These are phyloP conservation scores for Nannizziopsis arthrosporioides DNA, from an alignment of 2,329 filamentous ascomycete genomes.

Conservation along the genomic window DNA sequence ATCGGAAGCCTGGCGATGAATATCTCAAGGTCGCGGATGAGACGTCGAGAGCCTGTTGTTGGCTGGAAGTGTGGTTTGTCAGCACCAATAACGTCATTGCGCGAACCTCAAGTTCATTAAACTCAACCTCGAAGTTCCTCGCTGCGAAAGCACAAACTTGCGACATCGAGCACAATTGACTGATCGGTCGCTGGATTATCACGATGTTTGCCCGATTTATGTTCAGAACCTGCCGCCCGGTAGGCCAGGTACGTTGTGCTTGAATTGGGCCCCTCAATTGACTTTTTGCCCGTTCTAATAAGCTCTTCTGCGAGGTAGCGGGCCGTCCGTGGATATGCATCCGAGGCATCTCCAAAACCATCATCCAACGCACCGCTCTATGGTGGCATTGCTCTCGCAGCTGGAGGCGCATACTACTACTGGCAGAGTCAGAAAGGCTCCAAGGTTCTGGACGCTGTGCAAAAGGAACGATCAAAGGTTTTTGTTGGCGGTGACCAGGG, in stretches of 20 bases:
- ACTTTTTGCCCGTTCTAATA: background rate
- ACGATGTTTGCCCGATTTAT: conserved; percentile 58
- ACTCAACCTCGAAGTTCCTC: background rate
- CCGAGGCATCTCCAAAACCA: conserved; percentile 31
- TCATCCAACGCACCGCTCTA: conserved; percentile 50
- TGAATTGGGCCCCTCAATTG: background rate
- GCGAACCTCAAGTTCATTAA: too few species aligned
- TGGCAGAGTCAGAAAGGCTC: conserved; percentile 28
- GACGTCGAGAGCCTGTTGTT: too few species aligned
- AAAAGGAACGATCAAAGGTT: conserved; percentile 36
- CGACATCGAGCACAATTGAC: background rate
- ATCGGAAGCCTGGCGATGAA: too few species aligned
- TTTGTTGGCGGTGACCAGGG: conserved; percentile 84
- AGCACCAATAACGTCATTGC: too few species aligned
- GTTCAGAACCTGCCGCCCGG: conserved; percentile 52
- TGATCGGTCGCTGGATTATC: conserved; percentile 7
- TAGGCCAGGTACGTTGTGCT: conserved; percentile 48
- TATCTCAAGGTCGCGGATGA: too few species aligned
- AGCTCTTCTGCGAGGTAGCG: conserved; percentile 22
- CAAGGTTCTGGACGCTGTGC: conserved; percentile 20
- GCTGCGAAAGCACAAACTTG: background rate
- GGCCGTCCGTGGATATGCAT: conserved; percentile 63
- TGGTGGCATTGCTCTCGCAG: conserved; percentile 31
- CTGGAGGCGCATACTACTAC: conserved; percentile 48
- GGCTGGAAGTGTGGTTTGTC: too few species aligned